Evolutionary conservation across 768 basidiomycete species (phyloP).

Genomic region (Glaciozyma martinii): DNA sequence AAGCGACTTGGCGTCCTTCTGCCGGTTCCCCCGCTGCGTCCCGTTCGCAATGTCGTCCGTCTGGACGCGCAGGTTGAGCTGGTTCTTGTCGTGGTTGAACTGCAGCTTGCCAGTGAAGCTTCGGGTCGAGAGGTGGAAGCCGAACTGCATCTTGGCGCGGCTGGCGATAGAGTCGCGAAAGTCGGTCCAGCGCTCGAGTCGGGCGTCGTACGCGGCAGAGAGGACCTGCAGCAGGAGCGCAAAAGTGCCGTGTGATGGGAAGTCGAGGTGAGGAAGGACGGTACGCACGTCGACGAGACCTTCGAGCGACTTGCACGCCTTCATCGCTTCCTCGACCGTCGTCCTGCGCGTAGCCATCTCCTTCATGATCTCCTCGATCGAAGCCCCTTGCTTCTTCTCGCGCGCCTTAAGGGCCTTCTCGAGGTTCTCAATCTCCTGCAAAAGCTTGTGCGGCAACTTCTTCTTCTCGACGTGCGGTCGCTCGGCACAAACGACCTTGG

Average conservation of each 20-base stretch:
- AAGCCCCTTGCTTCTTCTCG: conserved; percentile 64
- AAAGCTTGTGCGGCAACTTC: conserved; percentile 37
- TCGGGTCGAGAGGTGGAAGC: conserved; percentile 69
- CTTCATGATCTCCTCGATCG: conserved; percentile 64
- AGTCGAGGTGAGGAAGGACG: not conserved
- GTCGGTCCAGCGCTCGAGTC: conserved; percentile 69
- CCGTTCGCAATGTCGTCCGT: conserved; percentile 21
- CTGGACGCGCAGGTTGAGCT: conserved; percentile 50
- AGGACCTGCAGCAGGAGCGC: conserved; percentile 49
- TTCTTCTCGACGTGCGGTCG: conserved; percentile 41
- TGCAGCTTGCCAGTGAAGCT: conserved; percentile 48
- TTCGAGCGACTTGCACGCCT: not conserved
- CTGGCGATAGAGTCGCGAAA: conserved; percentile 84
- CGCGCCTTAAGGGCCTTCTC: conserved; percentile 58
- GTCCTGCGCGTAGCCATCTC: conserved; percentile 59
- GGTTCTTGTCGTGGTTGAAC: conserved; percentile 70
- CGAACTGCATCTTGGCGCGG: conserved; percentile 60
- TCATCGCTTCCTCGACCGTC: conserved; percentile 52
- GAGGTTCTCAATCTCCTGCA: conserved; percentile 56
- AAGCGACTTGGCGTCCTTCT: conserved; percentile 44
- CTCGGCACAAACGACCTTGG: conserved; percentile 52
- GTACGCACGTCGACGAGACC: not conserved
- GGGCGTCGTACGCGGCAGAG: conserved; percentile 54
- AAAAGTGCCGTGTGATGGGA: not conserved
- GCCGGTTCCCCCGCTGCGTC: conserved; percentile 11